Evolutionary conservation across 768 basidiomycete species (phyloP).

Genomic region (Podaxis sp.): DNA sequence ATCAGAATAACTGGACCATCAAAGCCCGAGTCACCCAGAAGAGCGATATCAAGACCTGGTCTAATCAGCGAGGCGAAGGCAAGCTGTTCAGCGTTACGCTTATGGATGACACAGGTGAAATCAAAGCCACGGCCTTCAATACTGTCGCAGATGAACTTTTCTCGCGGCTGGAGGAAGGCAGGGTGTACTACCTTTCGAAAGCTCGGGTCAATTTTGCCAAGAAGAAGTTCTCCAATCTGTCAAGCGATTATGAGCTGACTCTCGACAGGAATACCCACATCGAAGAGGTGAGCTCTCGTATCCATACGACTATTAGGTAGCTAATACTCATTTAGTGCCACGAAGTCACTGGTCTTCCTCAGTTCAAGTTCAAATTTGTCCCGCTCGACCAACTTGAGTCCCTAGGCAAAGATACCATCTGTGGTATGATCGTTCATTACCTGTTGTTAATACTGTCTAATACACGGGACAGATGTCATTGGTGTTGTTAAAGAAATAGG

Average conservation of each 20-base stretch:
- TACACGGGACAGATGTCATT: slow-evolving; percentile 64
- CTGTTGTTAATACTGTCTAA: slow-evolving; percentile 11
- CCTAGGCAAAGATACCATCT: slow-evolving; percentile 73
- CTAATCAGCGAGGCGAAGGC: slow-evolving; percentile 87
- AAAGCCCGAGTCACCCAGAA: slow-evolving; percentile 91
- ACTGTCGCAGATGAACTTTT: slow-evolving; percentile 77
- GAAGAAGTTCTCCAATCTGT: slow-evolving; percentile 89
- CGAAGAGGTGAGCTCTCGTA: slow-evolving; percentile 57
- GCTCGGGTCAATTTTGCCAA: slow-evolving; percentile 93
- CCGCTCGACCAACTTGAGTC: slow-evolving; percentile 57
- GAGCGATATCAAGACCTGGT: slow-evolving; percentile 85
- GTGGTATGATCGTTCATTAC: slow-evolving; percentile 52
- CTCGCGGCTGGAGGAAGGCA: slow-evolving; percentile 83
- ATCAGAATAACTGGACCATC: slow-evolving; percentile 99
- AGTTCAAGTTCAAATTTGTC: slow-evolving; percentile 81
- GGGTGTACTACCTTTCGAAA: slow-evolving; percentile 88
- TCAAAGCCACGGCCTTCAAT: slow-evolving; percentile 91
- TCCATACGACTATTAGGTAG: not conserved
- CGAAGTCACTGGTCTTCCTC: slow-evolving; percentile 72
- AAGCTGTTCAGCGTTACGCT: slow-evolving; percentile 90
- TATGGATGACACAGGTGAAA: slow-evolving; percentile 94
- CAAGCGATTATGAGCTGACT: slow-evolving; percentile 89
- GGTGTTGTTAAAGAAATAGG: slow-evolving; percentile 79
- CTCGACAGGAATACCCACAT: slow-evolving; percentile 84
- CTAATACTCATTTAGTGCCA: slow-evolving; percentile 53